A percentile compares a stretch with the other conserved stretches of the same genome.
Evolutionary conservation across 768 basidiomycete genomes (phyloP).

Genomic region (Xerocomellus intermedius): DNA sequence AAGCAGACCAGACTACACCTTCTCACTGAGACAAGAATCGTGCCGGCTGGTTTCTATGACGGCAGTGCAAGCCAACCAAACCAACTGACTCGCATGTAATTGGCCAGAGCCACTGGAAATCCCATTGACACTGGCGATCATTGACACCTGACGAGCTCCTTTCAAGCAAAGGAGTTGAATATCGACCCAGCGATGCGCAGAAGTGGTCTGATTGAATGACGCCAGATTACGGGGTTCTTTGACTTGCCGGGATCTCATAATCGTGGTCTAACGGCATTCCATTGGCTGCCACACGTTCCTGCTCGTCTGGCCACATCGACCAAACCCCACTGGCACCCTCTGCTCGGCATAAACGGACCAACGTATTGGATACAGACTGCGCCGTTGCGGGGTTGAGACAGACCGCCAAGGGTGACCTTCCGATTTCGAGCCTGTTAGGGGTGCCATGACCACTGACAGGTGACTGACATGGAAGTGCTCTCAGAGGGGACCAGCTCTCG

Average conservation of each 20-base stretch:
- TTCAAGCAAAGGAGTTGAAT: background rate
- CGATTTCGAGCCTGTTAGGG: background rate
- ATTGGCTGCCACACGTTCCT: background rate
- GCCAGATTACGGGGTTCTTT: background rate
- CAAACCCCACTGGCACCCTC: background rate
- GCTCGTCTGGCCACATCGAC: background rate
- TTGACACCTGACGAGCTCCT: background rate
- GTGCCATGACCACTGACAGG: background rate
- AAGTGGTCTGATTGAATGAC: constrained; percentile 9
- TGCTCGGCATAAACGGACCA: constrained; percentile 1
- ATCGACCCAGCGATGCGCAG: background rate
- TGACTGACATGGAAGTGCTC: background rate
- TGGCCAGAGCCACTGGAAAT: background rate
- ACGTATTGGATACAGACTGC: background rate
- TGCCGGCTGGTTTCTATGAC: constrained; percentile 19
- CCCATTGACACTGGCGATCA: background rate
- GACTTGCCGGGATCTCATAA: background rate
- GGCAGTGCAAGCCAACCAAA: background rate
- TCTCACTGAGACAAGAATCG: background rate
- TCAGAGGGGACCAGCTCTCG: background rate
- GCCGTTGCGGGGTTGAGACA: background rate
- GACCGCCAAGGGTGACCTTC: background rate
- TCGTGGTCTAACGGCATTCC: background rate
- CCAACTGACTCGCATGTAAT: background rate
- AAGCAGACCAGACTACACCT: background rate